Evolutionary conservation across 495 filamentous ascomycete genomes (phyloP), one percentile per base, ranked within the genome.

Genomic region (Aspergillus funiculosus): DNA sequence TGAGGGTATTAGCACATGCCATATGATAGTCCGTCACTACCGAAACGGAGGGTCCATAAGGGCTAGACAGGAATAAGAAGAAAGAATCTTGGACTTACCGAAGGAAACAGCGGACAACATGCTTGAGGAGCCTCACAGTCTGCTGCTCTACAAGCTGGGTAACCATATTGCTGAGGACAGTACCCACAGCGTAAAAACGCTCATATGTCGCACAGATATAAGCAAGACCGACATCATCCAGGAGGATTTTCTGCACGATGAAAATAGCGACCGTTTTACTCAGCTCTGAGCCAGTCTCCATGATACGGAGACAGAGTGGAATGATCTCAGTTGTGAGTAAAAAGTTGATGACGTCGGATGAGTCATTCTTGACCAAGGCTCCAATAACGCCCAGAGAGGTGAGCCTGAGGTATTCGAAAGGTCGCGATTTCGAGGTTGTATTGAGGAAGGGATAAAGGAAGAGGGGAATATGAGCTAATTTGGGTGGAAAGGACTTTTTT

Each of bases 201-300:
- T 99, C 92, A 60, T 99, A 99, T 5, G 92, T 99, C 44, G 94
- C 90, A 64, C 92, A 99, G 46, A 99, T 99, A 63, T 99, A 99
- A 28, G 86, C 88, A 47, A 99, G 75, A n/a, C 92, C 92, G 60
- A 92, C 87, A 54, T 99, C 92, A 60, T 99, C 92, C 3, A 99
- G 75, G 28, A 99, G 70, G 25, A 99, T 99, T 69, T 99, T 99
- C 71, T 99, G 92, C n/a, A 99, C 92, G 57, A 99, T 99, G 71
- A 99, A 99, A 51, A 99, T 99, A 26, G 92, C 92, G 6, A 99
- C 92, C 1, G 92, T 99, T 72, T 98, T 99, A 74, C 89, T 95
- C 32, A 99, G 74, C 61, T 99, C 92, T 0, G 92, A 97, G 24
- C 94, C 94, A 0, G 92, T 99, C 72, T 99, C 92, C 92, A 99